Evolutionary conservation across 140 eudicot species (phyloP), one percentile per base, ranked within the genome.

Genomic region (Ambrosia hybrid): DNA sequence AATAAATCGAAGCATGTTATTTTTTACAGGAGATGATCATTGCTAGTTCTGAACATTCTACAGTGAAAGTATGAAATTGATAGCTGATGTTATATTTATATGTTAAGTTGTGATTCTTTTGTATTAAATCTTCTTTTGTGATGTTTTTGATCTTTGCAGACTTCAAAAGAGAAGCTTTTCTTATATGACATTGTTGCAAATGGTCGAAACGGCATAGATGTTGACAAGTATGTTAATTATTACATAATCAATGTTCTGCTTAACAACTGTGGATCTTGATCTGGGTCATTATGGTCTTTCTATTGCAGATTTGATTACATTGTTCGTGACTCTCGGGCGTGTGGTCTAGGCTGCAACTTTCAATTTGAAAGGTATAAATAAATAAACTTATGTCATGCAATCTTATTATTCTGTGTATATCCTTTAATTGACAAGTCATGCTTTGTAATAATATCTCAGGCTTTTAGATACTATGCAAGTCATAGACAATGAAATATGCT

Each of bases 161-260:
- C 78, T 68, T 70, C 76, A 11, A 83, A 73, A 64, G 99, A 94
- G 76, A 94, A 94, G 87, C 85, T 70, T 38, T 94, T 94, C 82
- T 73, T 93, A 76, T 93, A 88, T 79, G 99, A 93, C 83, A 90
- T 93, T 53, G 97, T 93, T 75, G 99, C 99, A 52, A 93, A 93
- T 79, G 99, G 99, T 39, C 94, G 99, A 66, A 93, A 90, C 81
- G 95, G 97, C 52, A 94, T 94, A 70, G 99, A 94, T 90, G 99
- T 94, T 72, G 97, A 94, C 81, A 93, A 93, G 99, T 93, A 80
- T 64, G 86, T 51, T 17, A 46, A 62, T 49, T 70, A 3, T 45
- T 63, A 30, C 76, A 30, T 41, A 49, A 74, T 57, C 33, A 72
- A 36, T 26, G 34, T 77, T 48, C 49, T 72, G 9, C 38, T 39